Evolutionary conservation across 257 asterid genomes (phyloP), one percentile per base, ranked within the genome.

Genomic region (Solanum piurae): DNA sequence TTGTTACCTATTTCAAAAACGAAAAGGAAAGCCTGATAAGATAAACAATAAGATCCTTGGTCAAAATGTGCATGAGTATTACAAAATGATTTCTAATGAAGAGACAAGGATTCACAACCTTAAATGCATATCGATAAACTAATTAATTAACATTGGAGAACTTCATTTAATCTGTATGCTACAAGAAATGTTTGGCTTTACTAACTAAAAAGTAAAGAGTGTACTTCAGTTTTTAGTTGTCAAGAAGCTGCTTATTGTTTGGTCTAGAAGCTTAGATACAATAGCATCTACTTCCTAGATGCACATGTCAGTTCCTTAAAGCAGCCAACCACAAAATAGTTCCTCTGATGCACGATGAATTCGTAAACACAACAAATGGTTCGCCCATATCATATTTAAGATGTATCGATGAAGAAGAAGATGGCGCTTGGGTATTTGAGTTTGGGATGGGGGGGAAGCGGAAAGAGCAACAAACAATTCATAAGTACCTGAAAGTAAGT

Each of bases 401-500:
- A 49, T 10, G 42, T 29, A 40, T 46, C 68, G 8, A 80, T 49
- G 38, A 49, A 80, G 69, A 80, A 46, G 20, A 80, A 46, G 85
- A 49, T 18, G 85, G 58, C 3, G 80, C 85, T 9, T 42, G 40
- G 27, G 40, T 27, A 46, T 80, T 46, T 44, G 66, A 80, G 16
- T 29, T 80, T 25, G 85, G 85, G 40, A 44, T 14, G 8, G 62
- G 36, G 36, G 84, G 64, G 72, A 55, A n/a, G 71, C 25, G 68
- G 66, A 60, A 60, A 18, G 34, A 77, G 52, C 37, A 62, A 7
- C 37, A 38, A 33, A 20, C 68, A 86, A 91, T 84, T 71, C 60
- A 66, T 87, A 82, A 86, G 90, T 93, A 97, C 99, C 99, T 97
- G 98, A 88, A 88, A 90, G 92, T 87, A 95, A 88, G 93, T 94